Percentiles rank a stretch among this genome's conserved stretches.
Evolutionary conservation across 768 basidiomycete species (phyloP).

Genomic region (Hirschioporus abietinus): DNA sequence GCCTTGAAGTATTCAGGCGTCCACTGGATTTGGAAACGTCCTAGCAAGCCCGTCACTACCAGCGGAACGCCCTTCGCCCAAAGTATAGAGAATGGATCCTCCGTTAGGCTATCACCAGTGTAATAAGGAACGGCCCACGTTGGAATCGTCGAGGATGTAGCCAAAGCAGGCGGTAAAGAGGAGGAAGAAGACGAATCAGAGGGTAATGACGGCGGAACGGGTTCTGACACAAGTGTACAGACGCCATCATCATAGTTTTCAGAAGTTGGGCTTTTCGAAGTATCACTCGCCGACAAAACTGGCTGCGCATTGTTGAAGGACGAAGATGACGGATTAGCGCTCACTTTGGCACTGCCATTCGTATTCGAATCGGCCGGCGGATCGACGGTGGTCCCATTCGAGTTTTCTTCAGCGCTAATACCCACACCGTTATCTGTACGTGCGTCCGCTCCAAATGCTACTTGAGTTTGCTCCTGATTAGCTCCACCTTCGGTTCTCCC

Average conservation of each 20-base stretch:
- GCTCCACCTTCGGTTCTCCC: background rate
- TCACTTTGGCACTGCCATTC: background rate
- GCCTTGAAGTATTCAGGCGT: slow-evolving; percentile 76
- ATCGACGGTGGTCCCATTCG: background rate
- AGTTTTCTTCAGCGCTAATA: background rate
- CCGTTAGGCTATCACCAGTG: slow-evolving; percentile 43
- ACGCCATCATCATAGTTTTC: background rate
- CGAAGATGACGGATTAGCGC: background rate
- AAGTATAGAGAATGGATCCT: slow-evolving; percentile 54
- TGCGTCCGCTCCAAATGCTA: background rate
- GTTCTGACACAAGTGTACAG: background rate
- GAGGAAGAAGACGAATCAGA: background rate
- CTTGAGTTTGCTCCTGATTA: background rate
- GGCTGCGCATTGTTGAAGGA: background rate
- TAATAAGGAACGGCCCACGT: slow-evolving; percentile 43
- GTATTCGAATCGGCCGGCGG: background rate
- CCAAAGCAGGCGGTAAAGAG: slow-evolving; percentile 8
- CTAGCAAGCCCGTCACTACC: slow-evolving; percentile 62
- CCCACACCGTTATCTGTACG: background rate
- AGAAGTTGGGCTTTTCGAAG: background rate
- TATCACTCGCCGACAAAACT: background rate
- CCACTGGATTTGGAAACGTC: slow-evolving; percentile 69
- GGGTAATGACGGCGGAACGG: slow-evolving; percentile 1
- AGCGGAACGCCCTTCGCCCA: slow-evolving; percentile 78
- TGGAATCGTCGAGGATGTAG: slow-evolving; percentile 32